Percentiles rank a stretch among this genome's conserved stretches.
Evolutionary conservation across 345 rosid genomes (phyloP).

Genomic region (Erysimum cheiranthoides): DNA sequence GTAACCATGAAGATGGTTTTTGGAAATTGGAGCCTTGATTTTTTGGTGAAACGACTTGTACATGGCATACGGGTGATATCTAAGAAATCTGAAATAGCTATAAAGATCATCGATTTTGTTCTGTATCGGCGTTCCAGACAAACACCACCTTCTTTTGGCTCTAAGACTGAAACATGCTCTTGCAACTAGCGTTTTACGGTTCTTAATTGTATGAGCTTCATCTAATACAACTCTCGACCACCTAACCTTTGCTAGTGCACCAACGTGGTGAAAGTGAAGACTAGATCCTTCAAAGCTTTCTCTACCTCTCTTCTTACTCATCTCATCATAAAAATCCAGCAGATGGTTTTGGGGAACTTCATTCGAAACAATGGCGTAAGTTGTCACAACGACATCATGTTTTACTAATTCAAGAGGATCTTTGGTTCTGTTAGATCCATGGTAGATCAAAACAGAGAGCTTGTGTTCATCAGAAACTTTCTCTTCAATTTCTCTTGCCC

Average conservation of each 20-base stretch:
- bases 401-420: slow-evolving; percentile 73
- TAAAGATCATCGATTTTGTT: slow-evolving; percentile 79
- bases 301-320: slow-evolving; percentile 53
- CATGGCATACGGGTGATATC: slow-evolving; percentile 72
- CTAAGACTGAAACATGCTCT: slow-evolving; percentile 86
- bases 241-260: slow-evolving; percentile 74
- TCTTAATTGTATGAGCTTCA: slow-evolving; percentile 93
- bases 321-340: slow-evolving; percentile 57
- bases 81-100: slow-evolving; percentile 92
- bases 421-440: slow-evolving; percentile 75
- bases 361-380: slow-evolving; percentile 78
- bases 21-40: slow-evolving; percentile 65
- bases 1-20: slow-evolving; percentile 69
- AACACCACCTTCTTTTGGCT: slow-evolving; percentile 93
- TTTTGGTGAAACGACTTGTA: slow-evolving; percentile 58
- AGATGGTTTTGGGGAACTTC: slow-evolving; percentile 82
- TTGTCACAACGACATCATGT: slow-evolving; percentile 83
- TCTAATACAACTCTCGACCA: slow-evolving; percentile 88
- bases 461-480: slow-evolving; percentile 74
- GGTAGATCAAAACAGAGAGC: slow-evolving; percentile 72
- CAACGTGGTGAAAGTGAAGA: slow-evolving; percentile 45
- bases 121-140: slow-evolving; percentile 94
- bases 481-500: slow-evolving; percentile 82
- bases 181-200: slow-evolving; percentile 84
- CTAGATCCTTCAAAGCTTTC: slow-evolving; percentile 53